phyloP scores from a whole-genome alignment of 371 early-diverging fungal genomes.

The Mortierella sp. region DNA sequence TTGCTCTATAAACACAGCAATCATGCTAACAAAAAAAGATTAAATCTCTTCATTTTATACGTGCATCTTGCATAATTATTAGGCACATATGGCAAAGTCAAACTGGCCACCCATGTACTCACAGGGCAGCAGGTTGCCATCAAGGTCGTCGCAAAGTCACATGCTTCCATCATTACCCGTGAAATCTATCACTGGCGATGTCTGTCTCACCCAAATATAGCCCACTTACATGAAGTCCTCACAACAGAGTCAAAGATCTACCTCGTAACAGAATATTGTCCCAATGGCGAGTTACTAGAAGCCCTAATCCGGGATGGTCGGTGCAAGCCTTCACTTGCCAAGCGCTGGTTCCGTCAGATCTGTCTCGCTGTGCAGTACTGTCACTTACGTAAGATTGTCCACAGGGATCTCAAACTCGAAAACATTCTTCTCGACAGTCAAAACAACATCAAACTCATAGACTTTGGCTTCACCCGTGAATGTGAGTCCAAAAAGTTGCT shows the following conservation, averaged over 20 bases:
- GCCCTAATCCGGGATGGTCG: constrained; percentile 73
- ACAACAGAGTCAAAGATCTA: constrained; percentile 85
- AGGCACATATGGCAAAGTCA: constrained; percentile 93
- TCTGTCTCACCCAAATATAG: constrained; percentile 87
- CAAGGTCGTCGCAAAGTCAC: constrained; percentile 88
- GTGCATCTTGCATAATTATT: background rate
- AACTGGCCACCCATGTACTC: constrained; percentile 80
- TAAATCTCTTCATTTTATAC: too few species aligned
- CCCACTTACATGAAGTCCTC: constrained; percentile 89
- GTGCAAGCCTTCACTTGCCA: constrained; percentile 66
- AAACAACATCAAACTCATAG: constrained; percentile 84
- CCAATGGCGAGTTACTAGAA: constrained; percentile 84
- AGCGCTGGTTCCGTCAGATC: constrained; percentile 79
- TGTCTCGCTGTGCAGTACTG: constrained; percentile 82
- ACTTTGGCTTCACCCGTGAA: constrained; percentile 92
- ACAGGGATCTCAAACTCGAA: constrained; percentile 90
- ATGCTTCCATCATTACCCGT: constrained; percentile 79
- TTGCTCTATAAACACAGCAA: background rate
- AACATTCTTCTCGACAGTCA: constrained; percentile 84
- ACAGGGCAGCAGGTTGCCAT: constrained; percentile 90
- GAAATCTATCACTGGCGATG: constrained; percentile 93
- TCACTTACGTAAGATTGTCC: constrained; percentile 82
- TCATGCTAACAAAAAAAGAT: background rate
- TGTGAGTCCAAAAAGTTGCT: constrained; percentile 75
- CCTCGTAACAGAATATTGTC: constrained; percentile 84